Percentiles rank a stretch among this genome's conserved stretches.
Conservation (phyloP, 768 basidiomycete species). For the Sutorius australiensis region DNA sequence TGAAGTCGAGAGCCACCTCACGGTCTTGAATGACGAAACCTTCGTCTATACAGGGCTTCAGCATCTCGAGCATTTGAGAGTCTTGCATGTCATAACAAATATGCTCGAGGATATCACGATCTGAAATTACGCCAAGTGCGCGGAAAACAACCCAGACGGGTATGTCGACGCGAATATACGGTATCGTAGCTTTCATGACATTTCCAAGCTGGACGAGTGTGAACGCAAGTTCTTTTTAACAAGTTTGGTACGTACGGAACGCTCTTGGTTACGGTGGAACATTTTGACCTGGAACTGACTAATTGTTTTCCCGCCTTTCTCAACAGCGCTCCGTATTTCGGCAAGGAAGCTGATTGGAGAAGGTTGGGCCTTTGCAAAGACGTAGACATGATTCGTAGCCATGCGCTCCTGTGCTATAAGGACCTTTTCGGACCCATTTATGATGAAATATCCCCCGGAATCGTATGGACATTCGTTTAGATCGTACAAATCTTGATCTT, state of each 20-base stretch:
- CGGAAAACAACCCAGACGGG: conserved; percentile 99
- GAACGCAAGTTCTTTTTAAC: neutral
- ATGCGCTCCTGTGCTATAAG: conserved; percentile 98
- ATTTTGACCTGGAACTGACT: conserved; percentile 98
- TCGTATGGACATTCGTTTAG: conserved; percentile 98
- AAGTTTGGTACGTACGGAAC: conserved; percentile 55
- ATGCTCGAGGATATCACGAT: conserved; percentile 95
- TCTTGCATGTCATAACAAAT: conserved; percentile 99
- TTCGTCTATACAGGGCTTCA: conserved; percentile 98
- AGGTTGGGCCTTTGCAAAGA: conserved; percentile 96
- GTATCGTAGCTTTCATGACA: conserved; percentile 95
- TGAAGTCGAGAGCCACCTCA: conserved; percentile 95
- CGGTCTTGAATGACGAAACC: conserved; percentile 98
- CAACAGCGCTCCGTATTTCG: conserved; percentile 95
- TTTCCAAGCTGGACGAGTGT: conserved; percentile 60
- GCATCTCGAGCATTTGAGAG: conserved; percentile 93
- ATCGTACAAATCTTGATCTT: conserved; percentile 79
- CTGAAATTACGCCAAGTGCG: conserved; percentile 94
- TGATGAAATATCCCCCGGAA: conserved; percentile 98
- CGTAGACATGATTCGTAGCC: conserved; percentile 99
- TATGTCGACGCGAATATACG: conserved; percentile 97
- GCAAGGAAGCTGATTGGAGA: conserved; percentile 94
- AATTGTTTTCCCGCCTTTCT: conserved; percentile 97
- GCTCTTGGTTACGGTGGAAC: conserved; percentile 87
- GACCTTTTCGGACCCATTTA: conserved; percentile 99